Conservation (phyloP, 371 early-diverging fungal species). For the Zychaea mexicana region DNA sequence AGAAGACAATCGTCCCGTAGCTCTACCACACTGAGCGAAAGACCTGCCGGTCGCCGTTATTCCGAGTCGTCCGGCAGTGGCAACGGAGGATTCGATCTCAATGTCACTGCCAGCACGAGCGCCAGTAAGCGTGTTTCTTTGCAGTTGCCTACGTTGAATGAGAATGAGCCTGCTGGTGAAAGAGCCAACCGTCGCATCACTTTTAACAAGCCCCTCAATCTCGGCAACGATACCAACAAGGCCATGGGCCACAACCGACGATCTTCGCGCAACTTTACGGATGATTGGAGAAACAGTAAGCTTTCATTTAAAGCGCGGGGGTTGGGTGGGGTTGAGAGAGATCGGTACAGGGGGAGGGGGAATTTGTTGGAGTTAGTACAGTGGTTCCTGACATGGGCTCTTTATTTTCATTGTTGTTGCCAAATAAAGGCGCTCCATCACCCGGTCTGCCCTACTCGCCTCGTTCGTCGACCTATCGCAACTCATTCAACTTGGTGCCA, state of each 20-base stretch:
- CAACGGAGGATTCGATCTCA: constrained; percentile 15
- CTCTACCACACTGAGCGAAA: not conserved
- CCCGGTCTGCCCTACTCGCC: constrained; percentile 16
- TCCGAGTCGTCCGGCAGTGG: constrained; percentile 13
- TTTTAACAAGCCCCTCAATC: constrained; percentile 36
- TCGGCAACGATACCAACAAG: constrained; percentile 28
- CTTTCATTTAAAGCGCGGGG: no score
- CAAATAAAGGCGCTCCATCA: constrained; percentile 11
- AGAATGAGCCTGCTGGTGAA: constrained; percentile 21
- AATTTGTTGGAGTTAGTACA: no score
- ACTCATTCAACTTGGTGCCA: constrained; percentile 44
- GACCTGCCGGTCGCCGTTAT: constrained; percentile 8
- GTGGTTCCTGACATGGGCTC: no score
- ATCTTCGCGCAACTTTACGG: constrained; percentile 45
- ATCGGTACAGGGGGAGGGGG: no score
- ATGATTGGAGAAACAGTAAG: constrained; percentile 47
- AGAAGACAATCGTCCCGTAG: not conserved
- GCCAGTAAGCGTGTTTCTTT: constrained; percentile 40
- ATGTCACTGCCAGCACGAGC: constrained; percentile 7
- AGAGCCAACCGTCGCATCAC: constrained; percentile 24
- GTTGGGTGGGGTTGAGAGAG: no score
- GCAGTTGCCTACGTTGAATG: constrained; percentile 43
- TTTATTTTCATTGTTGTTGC: not conserved
- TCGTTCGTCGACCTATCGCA: constrained; percentile 19
- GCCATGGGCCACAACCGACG: constrained; percentile 23